Conservation (phyloP, 164 flowering plant species). For the Liquidambar formosana region DNA sequence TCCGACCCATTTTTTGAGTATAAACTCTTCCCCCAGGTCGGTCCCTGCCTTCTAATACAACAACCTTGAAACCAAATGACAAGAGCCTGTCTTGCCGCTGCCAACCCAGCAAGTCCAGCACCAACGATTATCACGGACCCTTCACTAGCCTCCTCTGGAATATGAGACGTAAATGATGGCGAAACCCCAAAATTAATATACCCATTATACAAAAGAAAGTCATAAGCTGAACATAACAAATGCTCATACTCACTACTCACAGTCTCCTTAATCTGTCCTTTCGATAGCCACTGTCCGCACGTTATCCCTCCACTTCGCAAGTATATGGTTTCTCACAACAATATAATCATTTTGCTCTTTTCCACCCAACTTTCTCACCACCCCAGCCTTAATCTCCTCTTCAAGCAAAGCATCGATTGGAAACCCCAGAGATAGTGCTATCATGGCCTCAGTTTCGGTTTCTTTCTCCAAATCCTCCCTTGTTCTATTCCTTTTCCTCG, state of each 20-base stretch:
- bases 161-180: conserved; percentile 44
- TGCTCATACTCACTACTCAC: conserved; percentile 72
- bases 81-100: conserved; percentile 90
- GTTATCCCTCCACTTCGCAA: conserved; percentile 82
- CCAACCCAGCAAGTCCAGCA: conserved; percentile 87
- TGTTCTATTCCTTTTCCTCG: conserved; percentile 57
- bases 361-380: conserved; percentile 75
- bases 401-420: conserved; percentile 80
- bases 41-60: conserved; percentile 82
- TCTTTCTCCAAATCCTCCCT: conserved; percentile 78
- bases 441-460: conserved; percentile 87
- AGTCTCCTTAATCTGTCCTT: conserved; percentile 70
- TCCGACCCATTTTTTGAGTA: conserved; percentile 70
- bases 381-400: conserved; percentile 81
- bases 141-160: conserved; percentile 51
- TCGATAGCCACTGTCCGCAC: conserved; percentile 70
- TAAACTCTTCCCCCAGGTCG: conserved; percentile 94
- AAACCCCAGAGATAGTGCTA: conserved; percentile 84
- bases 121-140: conserved; percentile 84
- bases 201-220: conserved; percentile 73
- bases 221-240: conserved; percentile 71
- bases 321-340: conserved; percentile 90
- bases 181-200: conserved; percentile 90
- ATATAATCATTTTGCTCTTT: conserved; percentile 89
- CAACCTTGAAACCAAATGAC: conserved; percentile 85